Evolutionary conservation across 2,329 filamentous ascomycete genomes (phyloP), one percentile per base, ranked within the genome.

Genomic region (Zopfia rhizophila): DNA sequence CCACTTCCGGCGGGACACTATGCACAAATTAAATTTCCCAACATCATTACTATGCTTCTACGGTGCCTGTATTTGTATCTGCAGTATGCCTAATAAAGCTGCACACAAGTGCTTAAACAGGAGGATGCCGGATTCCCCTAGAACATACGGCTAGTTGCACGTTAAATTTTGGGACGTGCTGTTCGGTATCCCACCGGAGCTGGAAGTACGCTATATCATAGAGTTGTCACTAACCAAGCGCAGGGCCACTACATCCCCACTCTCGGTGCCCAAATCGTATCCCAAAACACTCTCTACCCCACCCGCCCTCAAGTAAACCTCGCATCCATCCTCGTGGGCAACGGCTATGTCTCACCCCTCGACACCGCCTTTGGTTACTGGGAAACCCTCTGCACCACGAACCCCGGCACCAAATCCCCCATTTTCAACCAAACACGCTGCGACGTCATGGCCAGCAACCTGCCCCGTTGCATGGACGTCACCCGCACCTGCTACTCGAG

Each of bases 181-280:
- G 5, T 3, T 17, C n/a, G 13, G 14, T 4, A 17, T 7, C 14
- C 36, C 2, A 11, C 10, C 49, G 27, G n/a, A n/a, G n/a, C n/a
- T n/a, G n/a, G n/a, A n/a, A n/a, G n/a, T n/a, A n/a, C n/a, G n/a
- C n/a, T n/a, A 41, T 51, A n/a, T 40, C 11, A 42, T 21, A 13
- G 17, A 31, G 37, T 39, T 3, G 31, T 24, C 19, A 7, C 40
- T 68, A 24, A 45, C 24, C 12, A n/a, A 30, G 6, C 10, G n/a
- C 38, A 66, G 74, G 78, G 78, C 5, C 74, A 79, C 54, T 80
- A 80, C 48, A 72, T 79, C 13, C 78, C 78, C 2, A 66, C 70
- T 19, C 65, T 75, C 5, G 75, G 69, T 4, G 68, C 72, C 12
- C 66, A 78, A 37, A 78, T 79, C 17, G 58, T 79, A 5, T 60